A percentile compares a stretch with the other conserved stretches of the same genome.
Evolutionary conservation across 768 basidiomycete genomes (phyloP).

Genomic region (Suillus weaverae): DNA sequence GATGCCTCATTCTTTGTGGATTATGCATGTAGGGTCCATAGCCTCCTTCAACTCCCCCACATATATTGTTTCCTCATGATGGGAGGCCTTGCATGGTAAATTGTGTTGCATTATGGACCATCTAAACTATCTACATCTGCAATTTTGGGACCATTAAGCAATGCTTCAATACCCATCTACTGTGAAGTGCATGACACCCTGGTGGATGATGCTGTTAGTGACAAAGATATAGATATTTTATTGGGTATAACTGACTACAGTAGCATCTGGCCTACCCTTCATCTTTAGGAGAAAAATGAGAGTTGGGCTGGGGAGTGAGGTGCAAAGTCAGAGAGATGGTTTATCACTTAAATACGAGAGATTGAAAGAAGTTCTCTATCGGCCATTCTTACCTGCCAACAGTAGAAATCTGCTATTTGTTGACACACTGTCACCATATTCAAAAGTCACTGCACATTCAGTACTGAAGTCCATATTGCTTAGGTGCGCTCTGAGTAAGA

Average conservation of each 20-base stretch:
- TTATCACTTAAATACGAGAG: too few species aligned
- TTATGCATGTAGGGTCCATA: neutral
- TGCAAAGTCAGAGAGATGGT: too few species aligned
- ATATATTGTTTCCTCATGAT: neutral
- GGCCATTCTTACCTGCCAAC: too few species aligned
- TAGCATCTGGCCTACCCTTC: neutral
- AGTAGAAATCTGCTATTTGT: too few species aligned
- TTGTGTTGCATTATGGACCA: neutral
- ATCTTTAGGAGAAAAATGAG: neutral
- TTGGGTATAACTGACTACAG: neutral
- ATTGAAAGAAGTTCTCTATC: too few species aligned
- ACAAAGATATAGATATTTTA: neutral
- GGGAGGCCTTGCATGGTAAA: rapidly evolving
- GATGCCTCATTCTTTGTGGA: neutral
- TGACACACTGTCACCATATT: too few species aligned
- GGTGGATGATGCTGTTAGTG: neutral
- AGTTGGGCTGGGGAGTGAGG: neutral
- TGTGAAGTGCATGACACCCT: neutral
- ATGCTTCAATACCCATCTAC: neutral
- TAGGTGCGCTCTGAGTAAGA: too few species aligned
- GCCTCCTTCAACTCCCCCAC: neutral
- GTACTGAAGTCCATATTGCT: too few species aligned
- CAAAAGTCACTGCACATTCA: too few species aligned
- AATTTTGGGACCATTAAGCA: neutral
- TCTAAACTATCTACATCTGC: neutral